phyloP scores from a whole-genome alignment of 768 basidiomycete species.

The Trametes elegans region DNA sequence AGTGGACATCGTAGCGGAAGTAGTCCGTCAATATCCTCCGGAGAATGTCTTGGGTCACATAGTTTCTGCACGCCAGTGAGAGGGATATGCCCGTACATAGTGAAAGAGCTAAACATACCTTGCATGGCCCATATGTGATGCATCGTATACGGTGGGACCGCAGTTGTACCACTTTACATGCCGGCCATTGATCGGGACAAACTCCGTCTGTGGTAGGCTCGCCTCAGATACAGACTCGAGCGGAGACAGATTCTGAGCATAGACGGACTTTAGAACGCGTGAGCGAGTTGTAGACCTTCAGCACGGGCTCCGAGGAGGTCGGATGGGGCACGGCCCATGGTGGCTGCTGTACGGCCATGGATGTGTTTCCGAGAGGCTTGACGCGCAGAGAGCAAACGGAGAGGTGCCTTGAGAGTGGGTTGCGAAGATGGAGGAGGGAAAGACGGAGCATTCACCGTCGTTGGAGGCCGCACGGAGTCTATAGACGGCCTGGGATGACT shows the following conservation, averaged over 20 bases:
- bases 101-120: conserved; percentile 49
- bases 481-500: conserved; percentile 4
- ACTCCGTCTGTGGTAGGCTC: conserved; percentile 57
- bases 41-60: conserved; percentile 92
- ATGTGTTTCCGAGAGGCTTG: not conserved
- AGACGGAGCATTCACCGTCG: conserved; percentile 8
- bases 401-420: not conserved
- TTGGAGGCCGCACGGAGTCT: conserved; percentile 2
- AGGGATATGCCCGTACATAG: no score
- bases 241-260: not conserved
- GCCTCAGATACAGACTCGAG: conserved; percentile 18
- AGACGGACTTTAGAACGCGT: conserved; percentile 78
- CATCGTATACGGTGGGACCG: conserved; percentile 98
- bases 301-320: conserved; percentile 53
- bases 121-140: conserved; percentile 98
- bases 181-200: conserved; percentile 64
- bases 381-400: not conserved
- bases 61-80: conserved; percentile 60
- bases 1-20: conserved; percentile 96
- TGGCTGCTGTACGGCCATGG: conserved; percentile 63
- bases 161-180: conserved; percentile 99
- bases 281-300: conserved; percentile 90
- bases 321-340: conserved; percentile 49
- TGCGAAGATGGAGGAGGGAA: not conserved
- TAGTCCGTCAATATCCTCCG: conserved; percentile 91